Evolutionary conservation across 768 basidiomycete species (phyloP).

Genomic region (Mycena rosella): DNA sequence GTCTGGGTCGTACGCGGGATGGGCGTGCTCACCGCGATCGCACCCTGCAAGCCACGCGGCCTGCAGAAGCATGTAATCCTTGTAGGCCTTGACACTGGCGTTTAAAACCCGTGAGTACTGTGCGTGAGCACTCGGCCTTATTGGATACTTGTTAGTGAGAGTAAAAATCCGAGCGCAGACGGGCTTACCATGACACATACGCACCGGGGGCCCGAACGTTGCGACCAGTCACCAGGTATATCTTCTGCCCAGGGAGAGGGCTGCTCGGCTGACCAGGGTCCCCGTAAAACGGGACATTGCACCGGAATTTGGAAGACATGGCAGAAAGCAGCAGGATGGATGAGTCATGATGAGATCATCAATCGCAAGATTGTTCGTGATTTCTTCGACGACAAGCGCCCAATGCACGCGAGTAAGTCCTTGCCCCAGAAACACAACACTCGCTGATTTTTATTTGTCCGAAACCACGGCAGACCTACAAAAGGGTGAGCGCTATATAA

Average conservation of each 20-base stretch:
- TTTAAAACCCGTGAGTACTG: background rate
- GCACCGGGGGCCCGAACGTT: background rate
- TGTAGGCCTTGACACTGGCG: background rate
- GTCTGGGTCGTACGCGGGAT: too few relatives aligned
- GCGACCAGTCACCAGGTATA: background rate
- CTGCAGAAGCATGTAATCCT: background rate
- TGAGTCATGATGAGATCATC: background rate
- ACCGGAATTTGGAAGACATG: too few relatives aligned
- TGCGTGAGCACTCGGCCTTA: background rate
- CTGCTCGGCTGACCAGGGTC: background rate
- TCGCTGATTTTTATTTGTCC: too few relatives aligned
- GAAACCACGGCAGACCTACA: too few relatives aligned
- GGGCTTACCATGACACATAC: constrained; percentile 9
- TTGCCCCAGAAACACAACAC: too few relatives aligned
- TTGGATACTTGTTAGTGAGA: background rate
- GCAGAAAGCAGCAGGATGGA: background rate
- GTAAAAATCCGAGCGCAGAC: too few relatives aligned
- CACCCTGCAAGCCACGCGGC: background rate
- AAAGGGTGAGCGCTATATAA: too few relatives aligned
- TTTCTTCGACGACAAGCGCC: too few relatives aligned
- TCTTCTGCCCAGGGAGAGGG: background rate
- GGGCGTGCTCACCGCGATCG: constrained; percentile 6
- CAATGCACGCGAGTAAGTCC: too few relatives aligned
- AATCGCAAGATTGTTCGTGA: too few relatives aligned
- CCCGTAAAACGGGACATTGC: background rate